phyloP scores from a whole-genome alignment of 176 grass and related monocot species.

The Oropetium thomaeum region DNA sequence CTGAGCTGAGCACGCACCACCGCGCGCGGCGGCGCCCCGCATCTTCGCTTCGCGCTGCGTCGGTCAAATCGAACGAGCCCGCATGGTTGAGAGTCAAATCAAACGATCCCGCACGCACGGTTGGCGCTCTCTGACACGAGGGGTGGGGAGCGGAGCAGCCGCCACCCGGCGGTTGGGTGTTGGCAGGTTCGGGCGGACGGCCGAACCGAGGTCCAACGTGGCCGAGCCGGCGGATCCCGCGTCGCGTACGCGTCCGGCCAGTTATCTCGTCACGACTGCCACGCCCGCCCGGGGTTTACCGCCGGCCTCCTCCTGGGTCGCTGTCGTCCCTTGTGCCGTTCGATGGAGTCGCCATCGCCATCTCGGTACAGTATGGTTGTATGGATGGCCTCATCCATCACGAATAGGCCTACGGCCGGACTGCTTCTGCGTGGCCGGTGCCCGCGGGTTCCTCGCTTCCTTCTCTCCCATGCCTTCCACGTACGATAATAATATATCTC shows the following conservation, averaged over 20 bases:
- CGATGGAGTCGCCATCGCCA: not conserved
- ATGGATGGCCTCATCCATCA: too few relatives aligned
- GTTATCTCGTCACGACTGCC: slow-evolving; percentile 4
- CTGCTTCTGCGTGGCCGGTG: not conserved
- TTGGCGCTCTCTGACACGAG: not conserved
- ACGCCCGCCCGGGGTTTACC: not conserved
- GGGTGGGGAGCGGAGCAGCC: too few relatives aligned
- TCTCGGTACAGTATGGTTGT: too few relatives aligned
- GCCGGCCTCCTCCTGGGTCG: too few relatives aligned
- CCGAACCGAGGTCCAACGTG: not conserved
- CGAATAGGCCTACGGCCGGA: too few relatives aligned
- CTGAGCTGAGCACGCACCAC: not conserved
- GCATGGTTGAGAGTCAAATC: too few relatives aligned
- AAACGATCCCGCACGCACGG: not conserved
- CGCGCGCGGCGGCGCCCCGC: not conserved
- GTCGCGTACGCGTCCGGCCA: not conserved
- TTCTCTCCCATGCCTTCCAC: not conserved
- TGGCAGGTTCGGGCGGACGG: not conserved
- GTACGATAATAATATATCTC: too few relatives aligned
- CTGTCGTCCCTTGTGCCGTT: not conserved
- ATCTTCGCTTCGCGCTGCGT: not conserved
- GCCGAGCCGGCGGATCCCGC: not conserved
- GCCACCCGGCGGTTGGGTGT: not conserved
- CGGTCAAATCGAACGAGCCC: not conserved
- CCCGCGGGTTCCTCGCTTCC: not conserved